Conservation (phyloP, 441 rosid genomes). For the Daphne laureola region DNA sequence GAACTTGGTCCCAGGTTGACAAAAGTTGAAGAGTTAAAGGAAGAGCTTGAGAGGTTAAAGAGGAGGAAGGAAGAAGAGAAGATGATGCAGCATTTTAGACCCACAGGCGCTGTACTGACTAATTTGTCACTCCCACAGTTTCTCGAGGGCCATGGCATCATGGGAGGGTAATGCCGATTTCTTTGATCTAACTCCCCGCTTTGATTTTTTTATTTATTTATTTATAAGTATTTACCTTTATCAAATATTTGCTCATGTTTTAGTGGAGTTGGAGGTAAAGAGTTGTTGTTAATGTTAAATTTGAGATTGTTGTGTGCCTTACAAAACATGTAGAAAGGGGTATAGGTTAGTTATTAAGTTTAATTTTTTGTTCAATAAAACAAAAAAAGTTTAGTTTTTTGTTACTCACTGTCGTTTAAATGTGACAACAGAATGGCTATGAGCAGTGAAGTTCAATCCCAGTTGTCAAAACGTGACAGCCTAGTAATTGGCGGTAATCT, state of each 20-base stretch:
- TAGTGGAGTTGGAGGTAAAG: too few species aligned
- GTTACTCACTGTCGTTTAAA: constrained; percentile 13
- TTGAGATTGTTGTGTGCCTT: not conserved
- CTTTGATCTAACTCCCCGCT: not conserved
- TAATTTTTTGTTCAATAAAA: too few species aligned
- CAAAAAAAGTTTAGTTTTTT: too few species aligned
- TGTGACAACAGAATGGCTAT: constrained; percentile 66
- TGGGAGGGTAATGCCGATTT: constrained; percentile 59
- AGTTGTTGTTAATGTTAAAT: not conserved
- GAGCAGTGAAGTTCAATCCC: constrained; percentile 75
- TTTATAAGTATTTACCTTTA: constrained; percentile 3
- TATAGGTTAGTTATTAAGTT: not conserved
- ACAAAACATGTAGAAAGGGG: not conserved
- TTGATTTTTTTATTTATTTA: constrained; percentile 3
- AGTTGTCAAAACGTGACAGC: constrained; percentile 58
- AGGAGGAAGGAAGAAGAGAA: constrained; percentile 61
- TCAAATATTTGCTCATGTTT: not conserved
- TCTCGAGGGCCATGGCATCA: constrained; percentile 69
- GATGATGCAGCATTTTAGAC: constrained; percentile 48
- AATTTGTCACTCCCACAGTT: constrained; percentile 64
- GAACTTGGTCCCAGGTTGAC: constrained; percentile 83
- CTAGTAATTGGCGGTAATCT: constrained; percentile 71
- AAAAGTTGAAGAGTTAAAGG: constrained; percentile 75
- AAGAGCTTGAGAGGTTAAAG: constrained; percentile 67
- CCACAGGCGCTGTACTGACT: constrained; percentile 62